Conservation (phyloP, 441 rosid genomes). For the Metrosideros polymorpha region DNA sequence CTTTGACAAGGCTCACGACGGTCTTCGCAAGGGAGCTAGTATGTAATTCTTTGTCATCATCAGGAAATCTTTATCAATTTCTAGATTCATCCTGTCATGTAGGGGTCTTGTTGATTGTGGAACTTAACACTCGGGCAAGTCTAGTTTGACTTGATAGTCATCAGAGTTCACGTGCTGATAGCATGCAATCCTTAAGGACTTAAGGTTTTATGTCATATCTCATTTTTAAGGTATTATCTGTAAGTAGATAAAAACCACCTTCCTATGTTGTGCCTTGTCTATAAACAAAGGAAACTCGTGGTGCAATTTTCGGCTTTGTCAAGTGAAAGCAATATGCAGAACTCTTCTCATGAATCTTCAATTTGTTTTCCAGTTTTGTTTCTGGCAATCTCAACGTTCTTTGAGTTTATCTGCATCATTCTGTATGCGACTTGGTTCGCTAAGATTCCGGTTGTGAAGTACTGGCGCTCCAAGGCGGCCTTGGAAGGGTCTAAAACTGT, state of each 20-base stretch:
- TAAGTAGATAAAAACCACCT: neutral
- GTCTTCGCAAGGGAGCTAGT: conserved; percentile 63
- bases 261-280: neutral
- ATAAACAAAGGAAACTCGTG: neutral
- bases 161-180: neutral
- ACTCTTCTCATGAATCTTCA: neutral
- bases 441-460: conserved; percentile 26
- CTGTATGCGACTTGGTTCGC: conserved; percentile 16
- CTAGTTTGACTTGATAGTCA: neutral
- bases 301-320: neutral
- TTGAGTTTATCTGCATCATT: conserved; percentile 14
- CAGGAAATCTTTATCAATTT: neutral
- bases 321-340: neutral
- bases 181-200: neutral
- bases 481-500: conserved; percentile 26
- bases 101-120: neutral
- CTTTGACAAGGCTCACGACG: conserved; percentile 34
- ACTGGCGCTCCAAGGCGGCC: conserved; percentile 24
- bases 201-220: neutral
- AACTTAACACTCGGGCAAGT: neutral
- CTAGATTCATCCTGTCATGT: neutral
- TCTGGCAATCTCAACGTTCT: conserved; percentile 20
- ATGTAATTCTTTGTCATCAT: conserved; percentile 3
- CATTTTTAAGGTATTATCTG: neutral
- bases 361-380: conserved; percentile 12